These are phyloP conservation scores for Neopestalotiopsis sp. DNA, from an alignment of 2,329 filamentous ascomycete genomes.

Conservation along the genomic window DNA sequence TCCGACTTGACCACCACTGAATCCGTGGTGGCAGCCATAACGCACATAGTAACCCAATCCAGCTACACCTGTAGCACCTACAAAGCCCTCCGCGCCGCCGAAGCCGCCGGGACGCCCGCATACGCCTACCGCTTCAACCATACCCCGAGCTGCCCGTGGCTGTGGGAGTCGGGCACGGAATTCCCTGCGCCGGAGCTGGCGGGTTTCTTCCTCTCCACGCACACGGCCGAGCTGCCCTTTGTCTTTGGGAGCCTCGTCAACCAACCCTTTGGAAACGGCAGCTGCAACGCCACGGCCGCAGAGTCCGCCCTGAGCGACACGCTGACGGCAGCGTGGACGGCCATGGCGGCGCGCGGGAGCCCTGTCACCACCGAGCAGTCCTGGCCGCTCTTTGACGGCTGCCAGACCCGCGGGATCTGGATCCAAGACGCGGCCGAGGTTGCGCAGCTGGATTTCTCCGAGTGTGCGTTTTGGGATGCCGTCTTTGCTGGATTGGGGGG, in stretches of 20 bases:
- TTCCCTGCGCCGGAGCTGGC: background rate
- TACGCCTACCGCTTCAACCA: constrained; percentile 6
- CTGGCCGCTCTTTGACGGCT: background rate
- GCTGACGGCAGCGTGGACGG: background rate
- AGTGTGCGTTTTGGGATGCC: constrained; percentile 1
- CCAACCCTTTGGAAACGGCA: background rate
- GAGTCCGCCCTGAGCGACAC: background rate
- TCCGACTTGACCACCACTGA: background rate
- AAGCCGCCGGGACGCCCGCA: background rate
- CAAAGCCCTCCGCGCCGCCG: background rate
- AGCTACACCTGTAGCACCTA: constrained; percentile 1
- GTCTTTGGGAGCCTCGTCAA: constrained; percentile 1
- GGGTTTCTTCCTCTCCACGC: background rate
- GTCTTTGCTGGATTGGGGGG: background rate
- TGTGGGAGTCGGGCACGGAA: background rate
- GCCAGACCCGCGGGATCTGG: background rate
- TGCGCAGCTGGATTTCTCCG: background rate
- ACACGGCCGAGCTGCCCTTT: constrained; percentile 9
- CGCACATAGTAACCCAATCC: background rate
- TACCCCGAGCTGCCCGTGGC: constrained; percentile 1
- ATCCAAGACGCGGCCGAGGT: background rate
- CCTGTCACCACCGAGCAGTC: background rate
- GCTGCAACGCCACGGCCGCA: background rate
- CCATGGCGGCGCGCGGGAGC: background rate
- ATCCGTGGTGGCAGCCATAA: background rate